Conservation (phyloP, 331 rosid genomes). For the Stylosanthes scabra region DNA sequence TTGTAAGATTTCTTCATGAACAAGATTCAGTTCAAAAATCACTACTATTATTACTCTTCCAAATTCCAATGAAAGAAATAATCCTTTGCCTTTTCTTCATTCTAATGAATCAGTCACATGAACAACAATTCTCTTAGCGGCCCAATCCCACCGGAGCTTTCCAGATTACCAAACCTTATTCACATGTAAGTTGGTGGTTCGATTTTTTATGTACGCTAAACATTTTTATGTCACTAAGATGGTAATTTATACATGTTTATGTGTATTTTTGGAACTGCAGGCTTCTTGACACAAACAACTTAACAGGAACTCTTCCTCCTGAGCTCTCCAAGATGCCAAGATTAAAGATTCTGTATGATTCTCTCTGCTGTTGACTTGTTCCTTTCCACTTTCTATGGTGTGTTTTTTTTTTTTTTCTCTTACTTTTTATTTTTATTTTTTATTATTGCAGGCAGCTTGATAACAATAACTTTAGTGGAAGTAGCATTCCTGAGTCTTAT, state of each 20-base stretch:
- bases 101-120: slow-evolving; percentile 85
- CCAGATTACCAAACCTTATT: slow-evolving; percentile 57
- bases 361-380: neutral
- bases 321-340: slow-evolving; percentile 57
- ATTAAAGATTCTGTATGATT: slow-evolving; percentile 62
- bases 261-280: slow-evolving; percentile 49
- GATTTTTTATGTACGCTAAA: too few relatives aligned
- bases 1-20: slow-evolving; percentile 63
- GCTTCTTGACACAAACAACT: slow-evolving; percentile 84
- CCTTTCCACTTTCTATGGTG: neutral
- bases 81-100: slow-evolving; percentile 5
- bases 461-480: slow-evolving; percentile 82
- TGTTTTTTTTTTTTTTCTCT: neutral
- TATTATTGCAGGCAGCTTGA: slow-evolving; percentile 88
- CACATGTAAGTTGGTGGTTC: slow-evolving; percentile 70
- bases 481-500: slow-evolving; percentile 69
- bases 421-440: neutral
- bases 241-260: slow-evolving; percentile 6
- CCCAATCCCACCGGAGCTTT: slow-evolving; percentile 72
- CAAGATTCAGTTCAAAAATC: neutral
- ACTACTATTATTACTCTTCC: slow-evolving; percentile 4
- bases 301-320: slow-evolving; percentile 76
- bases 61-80: slow-evolving; percentile 26
- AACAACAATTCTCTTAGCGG: slow-evolving; percentile 98
- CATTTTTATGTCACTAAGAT: too few relatives aligned